Base-by-base conservation (phyloP, 306 rosid species). In the Trifolium pratense region DNA sequence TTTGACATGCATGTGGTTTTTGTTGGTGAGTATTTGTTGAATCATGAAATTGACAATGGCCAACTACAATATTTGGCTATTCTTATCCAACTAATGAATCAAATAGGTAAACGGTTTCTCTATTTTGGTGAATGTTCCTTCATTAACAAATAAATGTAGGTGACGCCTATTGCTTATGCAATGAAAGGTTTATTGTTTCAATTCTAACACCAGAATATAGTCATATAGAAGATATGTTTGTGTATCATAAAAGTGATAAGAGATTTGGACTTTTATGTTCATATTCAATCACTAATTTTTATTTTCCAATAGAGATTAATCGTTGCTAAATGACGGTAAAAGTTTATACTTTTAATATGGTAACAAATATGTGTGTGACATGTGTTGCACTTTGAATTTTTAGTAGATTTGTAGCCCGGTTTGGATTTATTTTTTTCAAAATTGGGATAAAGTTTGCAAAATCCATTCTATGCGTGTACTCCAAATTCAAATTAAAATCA, bases 21-120 rank as follows among this genome's bases (percentile, higher is more conserved):
- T 70, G 75, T 86, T 81, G 94, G 87, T 87, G 78, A 55, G 26
- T 46, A 65, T 71, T 87, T 62, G 97, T 81, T 87, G 83, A 76
- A 63, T 83, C 97, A 91, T 75, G 88, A 25, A 48, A 70, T 3
- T 63, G 16, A 68, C 64, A 77, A 67, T 59, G 71, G 68, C 79
- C 26, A 79, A 80, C 81, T 57, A 55, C 51, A 65, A 72, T 61
- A 26, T 75, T 75, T 70, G 39, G 29, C 78, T 84, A 57, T 48
- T 18, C 59, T 52, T 18, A 17, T 52, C 59, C 59, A 52, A 18
- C 1, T 52, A n/a, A 14, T n/a, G 10, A 20, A 21, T 20, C 21
- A 10, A 45, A 34, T 32, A 6, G 40, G 65, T 48, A 43, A 58
- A 64, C 1, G 45, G 51, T 39, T 31, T 67, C 43, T 69, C 23